These are phyloP conservation scores for Magnusiomyces suaveolens DNA, from an alignment of 1,139 yeast species.

Conservation along the genomic window DNA sequence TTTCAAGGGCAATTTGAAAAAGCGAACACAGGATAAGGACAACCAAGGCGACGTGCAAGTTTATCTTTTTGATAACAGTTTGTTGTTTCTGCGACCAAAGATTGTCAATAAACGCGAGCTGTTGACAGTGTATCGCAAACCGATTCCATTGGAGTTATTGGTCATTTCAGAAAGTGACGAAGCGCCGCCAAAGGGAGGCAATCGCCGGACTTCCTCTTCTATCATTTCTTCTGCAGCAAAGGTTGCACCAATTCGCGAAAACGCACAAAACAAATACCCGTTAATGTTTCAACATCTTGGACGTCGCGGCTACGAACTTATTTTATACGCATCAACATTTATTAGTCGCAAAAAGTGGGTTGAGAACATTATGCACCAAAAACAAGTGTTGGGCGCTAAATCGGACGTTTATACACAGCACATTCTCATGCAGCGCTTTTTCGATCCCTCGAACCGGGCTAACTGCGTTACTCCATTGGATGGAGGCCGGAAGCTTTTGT, in stretches of 20 bases:
- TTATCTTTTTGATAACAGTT: conserved; percentile 79
- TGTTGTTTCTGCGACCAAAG: conserved; percentile 78
- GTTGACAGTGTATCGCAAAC: conserved; percentile 63
- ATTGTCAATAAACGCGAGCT: conserved; percentile 85
- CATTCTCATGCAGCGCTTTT: conserved; percentile 55
- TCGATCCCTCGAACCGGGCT: conserved; percentile 63
- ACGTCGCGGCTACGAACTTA: conserved; percentile 56
- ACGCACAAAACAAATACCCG: conserved; percentile 37
- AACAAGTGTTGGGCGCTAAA: conserved; percentile 56
- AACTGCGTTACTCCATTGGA: conserved; percentile 92
- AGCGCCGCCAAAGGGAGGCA: conserved; percentile 45
- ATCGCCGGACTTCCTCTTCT: conserved; percentile 36
- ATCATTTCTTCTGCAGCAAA: conserved; percentile 30
- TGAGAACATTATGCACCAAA: conserved; percentile 72
- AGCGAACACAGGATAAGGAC: conserved; percentile 73
- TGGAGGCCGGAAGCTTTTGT: conserved; percentile 82
- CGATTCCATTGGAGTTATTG: conserved; percentile 79
- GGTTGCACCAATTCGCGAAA: conserved; percentile 21
- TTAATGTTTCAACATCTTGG: conserved; percentile 47
- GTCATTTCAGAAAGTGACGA: conserved; percentile 72
- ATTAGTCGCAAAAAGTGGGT: conserved; percentile 73
- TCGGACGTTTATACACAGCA: conserved; percentile 75
- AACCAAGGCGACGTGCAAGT: conserved; percentile 62
- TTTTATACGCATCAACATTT: conserved; percentile 53
- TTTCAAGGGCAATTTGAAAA: conserved; percentile 65